Evolutionary conservation across 2,329 filamentous ascomycete species (phyloP), one percentile per base, ranked within the genome.

Genomic region (Pseudopithomyces maydicus): DNA sequence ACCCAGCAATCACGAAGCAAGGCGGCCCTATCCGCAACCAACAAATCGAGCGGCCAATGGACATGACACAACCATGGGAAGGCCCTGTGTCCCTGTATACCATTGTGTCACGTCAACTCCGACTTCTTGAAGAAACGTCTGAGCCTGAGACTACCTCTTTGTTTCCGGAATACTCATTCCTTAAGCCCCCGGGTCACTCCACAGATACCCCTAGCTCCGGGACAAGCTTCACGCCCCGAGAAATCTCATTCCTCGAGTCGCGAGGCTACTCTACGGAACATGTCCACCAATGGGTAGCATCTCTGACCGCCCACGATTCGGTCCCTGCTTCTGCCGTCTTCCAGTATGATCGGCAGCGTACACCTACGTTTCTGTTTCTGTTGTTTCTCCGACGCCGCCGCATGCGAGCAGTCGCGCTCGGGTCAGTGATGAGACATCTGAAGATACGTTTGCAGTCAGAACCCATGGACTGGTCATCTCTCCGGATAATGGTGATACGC

Each of bases 341-440:
- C 19, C 54, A 54, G 23, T 44, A 56, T 11, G 53, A 52, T 7
- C 8, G 45, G 5, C 43, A 58, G 12, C 51, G 22, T 3, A 67
- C 70, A 11, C 70, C 73, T n/a, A 48, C 72, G 2, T 76, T 74
- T 55, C 32, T 76, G 11, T 56, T 75, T 8, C 56, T 68, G 10
- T 52, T 75, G 12, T 74, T 68, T 41, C 61, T 76, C 41, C 71
- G 68, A 8, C 70, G 73, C n/a, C 63, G 63, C 26, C 61, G 62
- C 32, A 65, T 75, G 8, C 63, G 49, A 33, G 48, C 52, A 3
- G 52, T 45, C 19, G 67, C 68, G 15, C 47, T 76, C 3, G 60
- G 58, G 20, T 55, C 63, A 14, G 36, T 74, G 12, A 61, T 74
- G 56, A 63, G 58, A 43, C 67, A 74, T 43, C 22, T 74, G 33